Evolutionary conservation across 495 filamentous ascomycete species (phyloP), one percentile per base, ranked within the genome.

Genomic region (Staphylotrichum longicolle): DNA sequence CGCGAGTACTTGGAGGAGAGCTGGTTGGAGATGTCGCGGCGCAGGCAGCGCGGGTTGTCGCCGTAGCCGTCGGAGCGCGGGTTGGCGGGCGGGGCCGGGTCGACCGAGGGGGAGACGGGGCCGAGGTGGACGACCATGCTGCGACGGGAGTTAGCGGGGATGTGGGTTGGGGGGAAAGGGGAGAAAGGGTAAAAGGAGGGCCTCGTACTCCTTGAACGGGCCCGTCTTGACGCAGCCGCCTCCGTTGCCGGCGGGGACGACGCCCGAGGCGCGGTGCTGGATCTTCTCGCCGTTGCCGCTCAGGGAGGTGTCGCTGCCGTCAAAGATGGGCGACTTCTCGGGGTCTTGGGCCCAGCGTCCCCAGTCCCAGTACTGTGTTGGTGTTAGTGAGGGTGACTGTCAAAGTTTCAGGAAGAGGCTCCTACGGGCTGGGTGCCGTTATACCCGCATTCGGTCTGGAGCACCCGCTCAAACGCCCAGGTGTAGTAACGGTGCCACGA

Each of bases 401-500:
- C 20, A 27, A 27, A 27, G 20, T 27, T 27, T 27, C 20, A 12
- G 11, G 32, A 11, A 27, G 32, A 12, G 37, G 45, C 9, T 30
- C 69, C 40, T 64, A 73, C 72, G 45, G 70, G 66, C 67, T 74
- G 68, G 33, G 60, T 74, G 33, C 87, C 86, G 8, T 67, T 82
- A 66, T 88, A 91, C 35, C 85, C 86, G 69, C 88, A 91, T 66
- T 91, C 88, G 7, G 82, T 77, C 33, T 80, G 76, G 27, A 91
- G 78, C 0, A 82, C 83, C 61, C 84, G 76, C 67, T 91, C 88
- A 64, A 85, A 89, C 3, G 77, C 70, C 71, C 75, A 84, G 48
- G 80, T 78, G 68, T 82, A 91, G 69, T 88, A 87, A 10, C 88
- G 78, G 69, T 91, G 89, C 86, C 88, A 91, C 14, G 83, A 73